Conservation (phyloP, 106 monocot genomes). For the Dendrobium huoshanense region DNA sequence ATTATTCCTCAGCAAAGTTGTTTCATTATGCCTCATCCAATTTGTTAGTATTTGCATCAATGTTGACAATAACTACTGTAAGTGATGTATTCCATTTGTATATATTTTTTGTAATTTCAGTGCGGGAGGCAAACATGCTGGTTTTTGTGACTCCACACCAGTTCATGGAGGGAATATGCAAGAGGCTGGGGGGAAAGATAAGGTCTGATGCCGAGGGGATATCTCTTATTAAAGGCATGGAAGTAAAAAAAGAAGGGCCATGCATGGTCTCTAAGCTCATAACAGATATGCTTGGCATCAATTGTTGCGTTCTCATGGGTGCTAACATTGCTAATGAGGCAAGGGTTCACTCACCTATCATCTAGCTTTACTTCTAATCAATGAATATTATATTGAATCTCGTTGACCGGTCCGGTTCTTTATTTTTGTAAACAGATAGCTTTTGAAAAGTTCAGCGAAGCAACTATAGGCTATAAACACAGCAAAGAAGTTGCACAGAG, state of each 20-base stretch:
- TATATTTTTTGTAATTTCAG: slow-evolving; percentile 21
- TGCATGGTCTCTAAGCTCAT: slow-evolving; percentile 87
- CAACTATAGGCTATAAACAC: slow-evolving; percentile 69
- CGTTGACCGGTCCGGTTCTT: not conserved
- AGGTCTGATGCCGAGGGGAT: slow-evolving; percentile 58
- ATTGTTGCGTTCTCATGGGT: slow-evolving; percentile 93
- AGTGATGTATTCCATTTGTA: not conserved
- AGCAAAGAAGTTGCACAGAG: slow-evolving; percentile 57
- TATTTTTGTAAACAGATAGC: slow-evolving; percentile 50
- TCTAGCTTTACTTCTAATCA: not conserved
- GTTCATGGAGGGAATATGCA: slow-evolving; percentile 73
- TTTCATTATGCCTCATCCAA: not conserved
- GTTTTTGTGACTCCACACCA: slow-evolving; percentile 92
- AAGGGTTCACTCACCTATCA: slow-evolving; percentile 7
- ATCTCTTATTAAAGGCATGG: slow-evolving; percentile 96
- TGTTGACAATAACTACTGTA: not conserved
- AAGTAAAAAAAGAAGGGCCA: slow-evolving; percentile 84
- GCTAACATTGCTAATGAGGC: slow-evolving; percentile 93
- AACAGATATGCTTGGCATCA: slow-evolving; percentile 59
- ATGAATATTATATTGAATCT: not conserved
- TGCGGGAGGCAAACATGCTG: slow-evolving; percentile 75
- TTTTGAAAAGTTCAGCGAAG: slow-evolving; percentile 80
- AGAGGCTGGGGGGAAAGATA: slow-evolving; percentile 60
- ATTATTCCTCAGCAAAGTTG: not conserved
- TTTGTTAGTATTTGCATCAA: not conserved